Conservation (phyloP, 164 flowering plant species). For the Amborella trichopoda region DNA sequence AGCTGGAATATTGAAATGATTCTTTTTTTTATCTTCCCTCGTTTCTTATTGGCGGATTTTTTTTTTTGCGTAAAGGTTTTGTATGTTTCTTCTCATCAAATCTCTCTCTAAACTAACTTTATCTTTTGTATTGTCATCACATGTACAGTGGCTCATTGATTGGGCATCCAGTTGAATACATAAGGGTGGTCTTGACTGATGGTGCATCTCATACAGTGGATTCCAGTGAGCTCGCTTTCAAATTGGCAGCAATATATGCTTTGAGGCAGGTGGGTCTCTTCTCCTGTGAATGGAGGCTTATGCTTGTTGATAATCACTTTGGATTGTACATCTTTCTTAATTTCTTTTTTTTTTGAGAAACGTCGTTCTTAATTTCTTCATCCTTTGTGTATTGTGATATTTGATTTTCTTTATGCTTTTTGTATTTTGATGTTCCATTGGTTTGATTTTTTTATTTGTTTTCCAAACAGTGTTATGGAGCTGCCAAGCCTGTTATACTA, state of each 20-base stretch:
- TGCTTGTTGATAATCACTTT: neutral
- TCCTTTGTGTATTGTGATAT: neutral
- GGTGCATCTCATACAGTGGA: constrained; percentile 99
- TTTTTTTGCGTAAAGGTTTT: too few species aligned
- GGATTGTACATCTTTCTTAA: too few species aligned
- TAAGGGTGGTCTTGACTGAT: constrained; percentile 75
- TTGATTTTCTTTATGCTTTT: too few species aligned
- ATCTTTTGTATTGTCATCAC: too few species aligned
- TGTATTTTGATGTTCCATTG: too few species aligned
- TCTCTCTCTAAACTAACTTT: too few species aligned
- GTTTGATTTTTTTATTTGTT: neutral
- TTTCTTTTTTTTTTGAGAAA: too few species aligned
- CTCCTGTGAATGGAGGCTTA: neutral
- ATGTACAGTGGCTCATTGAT: constrained; percentile 91
- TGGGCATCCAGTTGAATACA: constrained; percentile 90
- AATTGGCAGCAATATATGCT: constrained; percentile 90
- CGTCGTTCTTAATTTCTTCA: too few species aligned
- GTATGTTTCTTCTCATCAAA: too few species aligned
- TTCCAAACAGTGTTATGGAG: constrained; percentile 67
- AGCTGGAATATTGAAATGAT: constrained; percentile 1
- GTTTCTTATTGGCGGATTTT: too few species aligned
- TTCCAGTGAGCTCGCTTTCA: constrained; percentile 99
- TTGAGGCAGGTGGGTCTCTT: constrained; percentile 70
- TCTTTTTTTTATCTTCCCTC: too few species aligned
- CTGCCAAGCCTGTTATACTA: constrained; percentile 83